Evolutionary conservation across 139 green algal genomes (phyloP).

Genomic region (Nannochloris sp.): DNA sequence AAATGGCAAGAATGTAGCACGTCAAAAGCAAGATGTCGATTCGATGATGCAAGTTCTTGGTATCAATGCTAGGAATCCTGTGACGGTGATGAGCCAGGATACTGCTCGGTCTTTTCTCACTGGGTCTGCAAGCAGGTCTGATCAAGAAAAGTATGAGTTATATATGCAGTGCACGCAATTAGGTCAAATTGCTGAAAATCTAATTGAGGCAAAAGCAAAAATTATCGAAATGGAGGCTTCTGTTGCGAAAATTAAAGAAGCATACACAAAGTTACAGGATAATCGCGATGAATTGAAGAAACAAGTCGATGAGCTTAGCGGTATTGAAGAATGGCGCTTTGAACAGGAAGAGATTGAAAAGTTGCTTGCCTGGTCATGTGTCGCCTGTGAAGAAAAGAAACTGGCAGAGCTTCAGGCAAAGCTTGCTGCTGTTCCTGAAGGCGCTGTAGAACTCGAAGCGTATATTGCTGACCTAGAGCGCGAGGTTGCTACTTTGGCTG

Average conservation of each 20-base stretch:
- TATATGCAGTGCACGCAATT: slow-evolving; percentile 70
- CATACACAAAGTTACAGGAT: neutral
- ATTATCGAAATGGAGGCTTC: neutral
- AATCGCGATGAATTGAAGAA: neutral
- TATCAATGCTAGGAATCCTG: slow-evolving; percentile 38
- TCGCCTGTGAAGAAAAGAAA: neutral
- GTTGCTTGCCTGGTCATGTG: neutral
- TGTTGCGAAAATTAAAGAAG: neutral
- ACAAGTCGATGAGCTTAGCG: neutral
- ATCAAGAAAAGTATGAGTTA: slow-evolving; percentile 51
- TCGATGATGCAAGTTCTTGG: slow-evolving; percentile 17
- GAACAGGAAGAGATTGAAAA: neutral
- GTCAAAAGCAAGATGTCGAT: slow-evolving; percentile 31
- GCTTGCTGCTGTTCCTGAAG: neutral
- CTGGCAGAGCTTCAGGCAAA: neutral
- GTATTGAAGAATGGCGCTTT: neutral
- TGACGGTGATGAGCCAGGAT: slow-evolving; percentile 39
- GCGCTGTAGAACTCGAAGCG: neutral
- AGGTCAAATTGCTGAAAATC: slow-evolving; percentile 11
- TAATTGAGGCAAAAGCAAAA: slow-evolving; percentile 1
- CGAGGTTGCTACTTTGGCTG: neutral
- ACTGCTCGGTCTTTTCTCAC: slow-evolving; percentile 52
- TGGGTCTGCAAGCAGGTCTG: slow-evolving; percentile 22
- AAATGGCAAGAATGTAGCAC: neutral
- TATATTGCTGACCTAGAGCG: neutral